phyloP scores from a whole-genome alignment of 2,329 filamentous ascomycete genomes.

The Cladosporium sp. region DNA sequence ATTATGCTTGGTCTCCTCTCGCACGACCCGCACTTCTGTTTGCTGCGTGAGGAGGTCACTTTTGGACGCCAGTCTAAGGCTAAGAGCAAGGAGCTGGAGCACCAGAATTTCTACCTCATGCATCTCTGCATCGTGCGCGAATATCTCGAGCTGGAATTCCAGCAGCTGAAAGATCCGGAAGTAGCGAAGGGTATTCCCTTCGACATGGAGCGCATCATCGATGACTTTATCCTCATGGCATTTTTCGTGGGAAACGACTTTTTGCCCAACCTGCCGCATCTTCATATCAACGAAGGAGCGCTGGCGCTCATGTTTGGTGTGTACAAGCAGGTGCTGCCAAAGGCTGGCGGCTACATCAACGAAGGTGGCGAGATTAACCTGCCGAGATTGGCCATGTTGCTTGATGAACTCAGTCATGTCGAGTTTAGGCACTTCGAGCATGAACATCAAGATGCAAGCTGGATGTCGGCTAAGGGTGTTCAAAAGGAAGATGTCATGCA shows the following conservation, averaged over 20 bases:
- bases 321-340: slow-evolving; percentile 86
- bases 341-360: slow-evolving; percentile 92
- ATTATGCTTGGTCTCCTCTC: slow-evolving; percentile 98
- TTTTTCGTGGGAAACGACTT: slow-evolving; percentile 99
- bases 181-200: slow-evolving; percentile 68
- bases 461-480: slow-evolving; percentile 84
- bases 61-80: slow-evolving; percentile 84
- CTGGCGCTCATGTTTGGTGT: slow-evolving; percentile 95
- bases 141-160: slow-evolving; percentile 95
- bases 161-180: slow-evolving; percentile 75
- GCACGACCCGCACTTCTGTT: slow-evolving; percentile 96
- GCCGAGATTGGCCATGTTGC: slow-evolving; percentile 67
- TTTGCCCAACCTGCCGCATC: slow-evolving; percentile 87
- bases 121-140: slow-evolving; percentile 97
- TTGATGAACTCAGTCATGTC: slow-evolving; percentile 81
- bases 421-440: slow-evolving; percentile 91
- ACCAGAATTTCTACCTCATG: slow-evolving; percentile 97
- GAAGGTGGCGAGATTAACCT: slow-evolving; percentile 91
- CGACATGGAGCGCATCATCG: slow-evolving; percentile 93
- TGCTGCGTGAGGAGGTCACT: slow-evolving; percentile 94
- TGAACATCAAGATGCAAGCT: slow-evolving; percentile 82
- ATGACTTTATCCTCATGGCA: slow-evolving; percentile 99
- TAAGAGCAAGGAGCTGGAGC: slow-evolving; percentile 94
- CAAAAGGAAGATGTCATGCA: slow-evolving; percentile 64
- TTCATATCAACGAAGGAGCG: slow-evolving; percentile 98